Evolutionary conservation across 768 basidiomycete species (phyloP).

Genomic region (Rhizopogon vulgaris): DNA sequence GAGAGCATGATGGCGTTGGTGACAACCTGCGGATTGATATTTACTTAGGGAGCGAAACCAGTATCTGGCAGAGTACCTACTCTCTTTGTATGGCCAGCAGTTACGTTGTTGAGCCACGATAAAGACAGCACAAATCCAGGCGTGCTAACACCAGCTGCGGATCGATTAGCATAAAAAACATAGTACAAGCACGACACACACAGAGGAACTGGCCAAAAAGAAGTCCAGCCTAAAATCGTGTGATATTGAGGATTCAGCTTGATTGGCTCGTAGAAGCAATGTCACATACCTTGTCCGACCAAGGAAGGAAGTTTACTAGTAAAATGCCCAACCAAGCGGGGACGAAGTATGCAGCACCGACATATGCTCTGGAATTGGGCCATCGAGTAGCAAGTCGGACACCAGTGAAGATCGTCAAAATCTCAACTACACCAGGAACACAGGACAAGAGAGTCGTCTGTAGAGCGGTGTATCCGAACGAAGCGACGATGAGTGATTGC

Average conservation of each 20-base stretch:
- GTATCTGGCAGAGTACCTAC: conserved; percentile 17
- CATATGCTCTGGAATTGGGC: conserved; percentile 49
- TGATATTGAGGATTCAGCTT: conserved; percentile 2
- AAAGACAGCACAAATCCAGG: conserved; percentile 52
- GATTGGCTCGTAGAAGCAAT: not conserved
- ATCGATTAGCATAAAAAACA: not conserved
- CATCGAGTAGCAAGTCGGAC: conserved; percentile 46
- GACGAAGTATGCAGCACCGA: conserved; percentile 46
- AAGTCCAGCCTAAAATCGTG: conserved; percentile 30
- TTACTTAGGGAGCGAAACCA: not conserved
- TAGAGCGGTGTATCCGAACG: conserved; percentile 52
- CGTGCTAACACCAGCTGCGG: conserved; percentile 39
- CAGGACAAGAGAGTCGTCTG: conserved; percentile 63
- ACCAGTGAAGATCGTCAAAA: conserved; percentile 59
- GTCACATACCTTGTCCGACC: conserved; percentile 45
- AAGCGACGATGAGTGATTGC: conserved; percentile 49
- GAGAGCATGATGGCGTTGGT: conserved; percentile 62
- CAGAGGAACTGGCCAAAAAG: conserved; percentile 51
- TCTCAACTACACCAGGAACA: conserved; percentile 54
- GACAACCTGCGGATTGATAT: conserved; percentile 23
- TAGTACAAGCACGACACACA: conserved; percentile 6
- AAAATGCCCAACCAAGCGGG: conserved; percentile 58
- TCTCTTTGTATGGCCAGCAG: conserved; percentile 62
- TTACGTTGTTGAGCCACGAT: conserved; percentile 58
- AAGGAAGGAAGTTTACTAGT: conserved; percentile 53